Base-by-base conservation (phyloP, 202 grass and related monocot species). In the Zizania palustris region DNA sequence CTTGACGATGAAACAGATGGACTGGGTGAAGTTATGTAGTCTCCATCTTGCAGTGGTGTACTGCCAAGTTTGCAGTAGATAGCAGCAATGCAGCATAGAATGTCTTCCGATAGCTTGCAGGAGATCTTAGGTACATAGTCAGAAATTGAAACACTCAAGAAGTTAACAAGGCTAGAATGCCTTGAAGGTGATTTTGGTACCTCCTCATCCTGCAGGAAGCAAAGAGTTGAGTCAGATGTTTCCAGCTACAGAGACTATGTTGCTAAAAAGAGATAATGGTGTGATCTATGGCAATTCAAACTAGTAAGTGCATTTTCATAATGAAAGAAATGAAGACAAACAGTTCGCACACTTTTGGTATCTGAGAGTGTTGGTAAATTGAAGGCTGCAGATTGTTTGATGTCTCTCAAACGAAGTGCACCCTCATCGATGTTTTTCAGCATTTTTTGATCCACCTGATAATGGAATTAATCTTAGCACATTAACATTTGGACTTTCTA, bases 31-130 rank as follows among this genome's bases (percentile, higher is more conserved):
- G 76, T 71, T 79, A 83, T 21, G 21, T 51, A 80, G 22, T 90
- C 87, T 13, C 66, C 67, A 34, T 82, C 79, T 74, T 90, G 87
- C 15, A 55, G 45, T 9, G 60, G 39, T 4, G 81, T 62, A 75
- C 77, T 91, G 71, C 87, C 84, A 68, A 99, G 85, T 65, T 93
- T 96, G 89, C 92, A 99, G 80, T 99, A 96, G 74, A 99, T 83
- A n/a, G 96, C 68, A 53, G 90, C 87, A 83, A 99, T 99, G 86
- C 96, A 99, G 72, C 76, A 58, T 43, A 99, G 58, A 62, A 99
- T 96, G 75, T 99, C 96, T 78, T 96, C 92, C 11, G 96, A 99
- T 57, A 99, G 76, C 80, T 88, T 89, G 75, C 92, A 90, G 71
- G 85, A 93, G 36, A 96, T 96, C 85, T 96, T 93, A 15, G 92